Evolutionary conservation across 805 yeast genomes (phyloP), one percentile per base, ranked within the genome.

Genomic region (Scheffersomyces coipomensis): DNA sequence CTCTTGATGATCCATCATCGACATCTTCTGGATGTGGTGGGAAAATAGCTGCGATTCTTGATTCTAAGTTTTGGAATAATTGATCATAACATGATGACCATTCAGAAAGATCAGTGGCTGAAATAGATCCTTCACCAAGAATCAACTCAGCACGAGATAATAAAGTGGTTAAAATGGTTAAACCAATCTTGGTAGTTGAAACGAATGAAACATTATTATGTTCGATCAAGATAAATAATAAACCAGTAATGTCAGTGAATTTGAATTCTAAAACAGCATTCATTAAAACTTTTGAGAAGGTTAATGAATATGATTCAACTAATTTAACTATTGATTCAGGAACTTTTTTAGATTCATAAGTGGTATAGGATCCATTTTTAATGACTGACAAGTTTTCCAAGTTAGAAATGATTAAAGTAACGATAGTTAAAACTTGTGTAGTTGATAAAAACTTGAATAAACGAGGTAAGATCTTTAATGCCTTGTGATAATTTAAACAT

Each of bases 121-220:
- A 70, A 47, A 63, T 78, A 49, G 58, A 66, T 19, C 81, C 81
- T 56, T 90, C 96, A 58, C 95, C 97, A 55, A 84, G 83, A 54
- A 91, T 85, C 53, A 90, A 77, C 61, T 91, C 97, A 24, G 96
- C 91, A 53, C 97, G 80, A 4, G 97, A 88, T 42, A 90, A 80
- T 46, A 91, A 70, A n/a, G 95, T 87, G 0, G 97, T 91, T 39
- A 91, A 76, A 40, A 91, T 71, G 10, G 96, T 84, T 51, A 89
- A 76, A 16, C 98, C 97, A 48, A 88, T 76, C 62, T 85, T 87
- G 33, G 83, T 76, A 3, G 84, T 76, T 3, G 78, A 68, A n/a
- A 79, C 73, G 79, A 86, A 59, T 8, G 85, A 74, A 25, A 84
- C 79, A 51, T 83, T 83, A 56, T 85, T 84, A 53, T 80, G 83